Percentiles rank a stretch among this genome's conserved stretches.
Conservation (phyloP, 2,329 filamentous ascomycete species). For the Neofusicoccum kwambonambiense region DNA sequence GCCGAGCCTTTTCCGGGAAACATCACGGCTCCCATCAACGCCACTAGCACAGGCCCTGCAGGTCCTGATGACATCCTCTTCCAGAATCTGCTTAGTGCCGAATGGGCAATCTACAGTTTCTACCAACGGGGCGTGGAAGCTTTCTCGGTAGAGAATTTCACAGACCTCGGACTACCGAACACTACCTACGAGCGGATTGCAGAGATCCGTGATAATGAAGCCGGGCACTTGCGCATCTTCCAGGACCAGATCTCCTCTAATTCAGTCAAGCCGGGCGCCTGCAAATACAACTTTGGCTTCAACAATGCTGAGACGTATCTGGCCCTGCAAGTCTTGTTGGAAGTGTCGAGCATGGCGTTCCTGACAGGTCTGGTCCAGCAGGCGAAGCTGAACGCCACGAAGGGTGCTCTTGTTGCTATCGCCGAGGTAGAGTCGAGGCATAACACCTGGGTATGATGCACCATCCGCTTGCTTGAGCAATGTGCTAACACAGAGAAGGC, state of each 20-base stretch:
- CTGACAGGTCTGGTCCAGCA: too few species aligned
- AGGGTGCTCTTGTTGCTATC: too few species aligned
- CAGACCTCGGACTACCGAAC: conserved; percentile 36
- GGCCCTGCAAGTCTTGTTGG: not conserved
- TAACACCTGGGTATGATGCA: too few species aligned
- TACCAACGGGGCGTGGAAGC: conserved; percentile 44
- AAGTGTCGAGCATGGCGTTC: not conserved
- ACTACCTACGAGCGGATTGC: conserved; percentile 41
- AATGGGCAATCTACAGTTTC: conserved; percentile 49
- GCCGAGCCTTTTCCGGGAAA: conserved; percentile 40
- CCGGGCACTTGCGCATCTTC: conserved; percentile 47
- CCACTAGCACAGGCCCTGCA: conserved; percentile 29
- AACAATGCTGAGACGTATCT: not conserved
- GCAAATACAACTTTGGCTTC: not conserved
- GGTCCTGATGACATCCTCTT: conserved; percentile 44
- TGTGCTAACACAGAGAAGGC: too few species aligned
- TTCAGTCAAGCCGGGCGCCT: conserved; percentile 33
- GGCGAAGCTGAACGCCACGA: too few species aligned
- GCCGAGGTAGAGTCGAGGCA: too few species aligned
- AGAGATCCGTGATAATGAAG: conserved; percentile 49
- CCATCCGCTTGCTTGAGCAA: too few species aligned
- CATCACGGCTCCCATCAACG: conserved; percentile 33
- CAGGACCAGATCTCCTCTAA: conserved; percentile 44
- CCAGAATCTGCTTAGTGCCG: conserved; percentile 46
- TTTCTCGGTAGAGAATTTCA: conserved; percentile 40